Percentiles rank a stretch among this genome's conserved stretches.
Conservation (phyloP, 371 early-diverging fungal species). For the Syncephalastrum racemosum region DNA sequence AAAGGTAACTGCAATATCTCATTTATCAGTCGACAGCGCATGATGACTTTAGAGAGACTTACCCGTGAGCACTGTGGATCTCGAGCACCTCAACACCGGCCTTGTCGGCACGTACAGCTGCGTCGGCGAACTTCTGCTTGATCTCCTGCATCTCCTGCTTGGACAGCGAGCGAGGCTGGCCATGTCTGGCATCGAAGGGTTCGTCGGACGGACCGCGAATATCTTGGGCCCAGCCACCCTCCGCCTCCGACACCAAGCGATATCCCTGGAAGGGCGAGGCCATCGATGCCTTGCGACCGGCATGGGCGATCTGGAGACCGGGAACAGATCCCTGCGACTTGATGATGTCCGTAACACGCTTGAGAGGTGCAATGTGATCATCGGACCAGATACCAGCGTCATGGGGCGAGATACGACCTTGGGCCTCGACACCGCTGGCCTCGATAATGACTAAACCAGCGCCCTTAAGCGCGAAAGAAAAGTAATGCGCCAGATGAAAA, state of each 20-base stretch:
- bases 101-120: slow-evolving; percentile 69
- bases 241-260: slow-evolving; percentile 31
- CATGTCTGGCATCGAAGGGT: slow-evolving; percentile 42
- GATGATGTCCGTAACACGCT: slow-evolving; percentile 61
- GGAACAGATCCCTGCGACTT: slow-evolving; percentile 63
- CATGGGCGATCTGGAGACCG: slow-evolving; percentile 82
- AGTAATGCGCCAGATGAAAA: slow-evolving; percentile 59
- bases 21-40: background rate
- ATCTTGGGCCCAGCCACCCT: slow-evolving; percentile 79
- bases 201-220: slow-evolving; percentile 70
- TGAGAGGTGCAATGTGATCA: slow-evolving; percentile 65
- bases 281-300: slow-evolving; percentile 78
- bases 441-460: slow-evolving; percentile 79
- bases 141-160: slow-evolving; percentile 62
- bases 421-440: slow-evolving; percentile 73
- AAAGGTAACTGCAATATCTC: slow-evolving; percentile 60
- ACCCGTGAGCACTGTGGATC: slow-evolving; percentile 74
- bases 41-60: slow-evolving; percentile 4
- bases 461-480: slow-evolving; percentile 70
- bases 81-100: slow-evolving; percentile 89
- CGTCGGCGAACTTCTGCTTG: slow-evolving; percentile 64
- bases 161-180: slow-evolving; percentile 61
- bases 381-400: slow-evolving; percentile 80
- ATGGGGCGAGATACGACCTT: slow-evolving; percentile 79
- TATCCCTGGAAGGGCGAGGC: slow-evolving; percentile 43